A percentile compares a stretch with the other conserved stretches of the same genome.
Conservation (phyloP, 202 grass and related monocot genomes). For the Tripidium arundinaceum region DNA sequence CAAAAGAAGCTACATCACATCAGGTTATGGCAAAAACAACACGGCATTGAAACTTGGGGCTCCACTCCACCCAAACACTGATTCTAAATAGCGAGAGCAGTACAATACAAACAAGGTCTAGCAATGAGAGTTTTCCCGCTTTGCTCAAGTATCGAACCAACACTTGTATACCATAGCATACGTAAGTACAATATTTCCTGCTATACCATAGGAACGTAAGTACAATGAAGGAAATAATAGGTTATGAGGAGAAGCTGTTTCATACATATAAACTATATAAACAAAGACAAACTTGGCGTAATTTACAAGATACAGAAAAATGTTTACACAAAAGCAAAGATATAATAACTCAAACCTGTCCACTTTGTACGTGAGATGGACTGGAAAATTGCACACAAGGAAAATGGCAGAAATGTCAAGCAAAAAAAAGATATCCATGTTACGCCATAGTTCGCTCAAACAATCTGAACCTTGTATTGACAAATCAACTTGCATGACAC, state of each 20-base stretch:
- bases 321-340: slow-evolving; percentile 5
- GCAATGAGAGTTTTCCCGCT: background rate
- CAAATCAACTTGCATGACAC: background rate
- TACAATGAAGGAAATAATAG: background rate
- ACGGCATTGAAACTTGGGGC: background rate
- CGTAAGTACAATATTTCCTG: background rate
- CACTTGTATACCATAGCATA: background rate
- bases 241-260: background rate
- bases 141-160: slow-evolving; percentile 6
- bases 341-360: slow-evolving; percentile 14
- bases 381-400: slow-evolving; percentile 27
- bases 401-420: background rate
- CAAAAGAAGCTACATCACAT: background rate
- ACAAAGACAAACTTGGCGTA: background rate
- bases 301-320: slow-evolving; percentile 23
- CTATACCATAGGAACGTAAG: background rate
- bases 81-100: background rate
- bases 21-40: background rate
- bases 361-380: slow-evolving; percentile 26
- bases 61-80: background rate
- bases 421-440: slow-evolving; percentile 1
- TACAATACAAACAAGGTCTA: background rate
- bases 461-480: slow-evolving; percentile 26
- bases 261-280: slow-evolving; percentile 31
- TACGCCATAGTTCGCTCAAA: slow-evolving; percentile 19